Conservation (phyloP, 1,139 yeast genomes). For the Yamadazyma songkhlaensis region DNA sequence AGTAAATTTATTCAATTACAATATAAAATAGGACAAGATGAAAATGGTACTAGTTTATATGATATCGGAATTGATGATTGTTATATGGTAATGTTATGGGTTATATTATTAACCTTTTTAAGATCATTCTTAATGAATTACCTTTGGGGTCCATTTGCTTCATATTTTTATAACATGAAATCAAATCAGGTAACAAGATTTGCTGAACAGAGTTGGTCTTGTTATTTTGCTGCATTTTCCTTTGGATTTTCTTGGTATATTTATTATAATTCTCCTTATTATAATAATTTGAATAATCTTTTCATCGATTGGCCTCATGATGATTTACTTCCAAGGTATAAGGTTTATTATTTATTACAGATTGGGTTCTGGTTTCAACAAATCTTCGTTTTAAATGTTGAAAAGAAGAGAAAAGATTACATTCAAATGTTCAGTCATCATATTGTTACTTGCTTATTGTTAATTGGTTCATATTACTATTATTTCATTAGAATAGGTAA, state of each 20-base stretch:
- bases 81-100: constrained; percentile 54
- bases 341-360: constrained; percentile 69
- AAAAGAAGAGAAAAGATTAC: constrained; percentile 78
- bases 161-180: constrained; percentile 42
- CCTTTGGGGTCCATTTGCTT: constrained; percentile 58
- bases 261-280: constrained; percentile 59
- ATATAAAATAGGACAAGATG: constrained; percentile 29
- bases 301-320: constrained; percentile 80
- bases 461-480: constrained; percentile 70
- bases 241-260: constrained; percentile 59
- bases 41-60: constrained; percentile 28
- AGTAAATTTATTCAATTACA: constrained; percentile 50
- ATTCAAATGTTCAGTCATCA: constrained; percentile 87
- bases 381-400: constrained; percentile 71
- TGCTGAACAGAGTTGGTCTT: constrained; percentile 85
- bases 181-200: constrained; percentile 60
- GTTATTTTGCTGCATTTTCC: constrained; percentile 57
- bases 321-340: constrained; percentile 46
- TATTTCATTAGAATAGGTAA: constrained; percentile 79
- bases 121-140: constrained; percentile 61
- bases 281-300: constrained; percentile 53
- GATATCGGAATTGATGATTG: constrained; percentile 58
- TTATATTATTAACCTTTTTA: constrained; percentile 55
- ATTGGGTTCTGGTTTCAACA: constrained; percentile 82
- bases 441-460: constrained; percentile 68